Percentiles rank a stretch among this genome's conserved stretches.
Conservation (phyloP, 345 rosid species). For the Cardamine resedifolia region DNA sequence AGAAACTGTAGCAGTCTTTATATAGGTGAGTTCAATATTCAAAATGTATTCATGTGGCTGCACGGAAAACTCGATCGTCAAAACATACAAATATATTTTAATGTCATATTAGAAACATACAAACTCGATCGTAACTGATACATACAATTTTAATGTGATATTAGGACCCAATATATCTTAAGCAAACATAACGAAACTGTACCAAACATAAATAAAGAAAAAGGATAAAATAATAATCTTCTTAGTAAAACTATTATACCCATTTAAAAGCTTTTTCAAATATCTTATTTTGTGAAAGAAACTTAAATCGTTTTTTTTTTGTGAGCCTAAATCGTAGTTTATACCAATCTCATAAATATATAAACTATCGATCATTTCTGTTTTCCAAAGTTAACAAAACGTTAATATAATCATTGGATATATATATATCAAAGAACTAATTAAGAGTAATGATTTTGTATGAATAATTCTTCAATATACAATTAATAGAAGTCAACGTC, state of each 20-base stretch:
- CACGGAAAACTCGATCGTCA: not conserved
- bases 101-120: too few species aligned
- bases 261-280: too few species aligned
- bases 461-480: not conserved
- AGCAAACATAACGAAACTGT: too few species aligned
- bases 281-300: not conserved
- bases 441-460: not conserved
- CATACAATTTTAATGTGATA: too few species aligned
- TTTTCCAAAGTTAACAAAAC: not conserved
- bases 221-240: not conserved
- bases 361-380: too few species aligned
- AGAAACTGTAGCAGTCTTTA: not conserved
- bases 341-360: not conserved
- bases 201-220: too few species aligned
- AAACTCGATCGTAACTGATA: not conserved
- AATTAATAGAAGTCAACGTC: conserved; percentile 22
- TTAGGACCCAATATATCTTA: too few species aligned
- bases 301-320: too few species aligned
- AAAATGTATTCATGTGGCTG: not conserved
- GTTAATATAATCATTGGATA: not conserved
- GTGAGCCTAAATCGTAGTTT: too few species aligned
- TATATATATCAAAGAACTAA: not conserved
- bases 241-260: not conserved
- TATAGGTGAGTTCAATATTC: not conserved
- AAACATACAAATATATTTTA: too few species aligned